These are phyloP conservation scores for Aegle marmelos DNA, from an alignment of 345 rosid genomes.

Conservation along the genomic window DNA sequence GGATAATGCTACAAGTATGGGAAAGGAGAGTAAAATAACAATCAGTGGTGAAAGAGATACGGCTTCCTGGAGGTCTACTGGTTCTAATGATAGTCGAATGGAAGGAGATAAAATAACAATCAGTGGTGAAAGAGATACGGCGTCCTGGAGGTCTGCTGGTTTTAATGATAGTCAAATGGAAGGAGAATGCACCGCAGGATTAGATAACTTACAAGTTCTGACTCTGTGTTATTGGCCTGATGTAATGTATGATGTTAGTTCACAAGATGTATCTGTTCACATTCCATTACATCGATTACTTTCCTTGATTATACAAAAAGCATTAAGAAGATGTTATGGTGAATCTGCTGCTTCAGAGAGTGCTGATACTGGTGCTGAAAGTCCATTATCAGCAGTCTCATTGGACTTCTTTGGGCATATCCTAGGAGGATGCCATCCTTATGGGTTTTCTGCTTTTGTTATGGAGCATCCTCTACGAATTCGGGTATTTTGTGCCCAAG, in stretches of 20 bases:
- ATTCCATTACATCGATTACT: constrained; percentile 80
- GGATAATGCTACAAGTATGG: constrained; percentile 36
- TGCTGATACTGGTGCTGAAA: constrained; percentile 24
- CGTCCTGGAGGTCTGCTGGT: constrained; percentile 29
- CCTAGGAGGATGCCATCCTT: constrained; percentile 62
- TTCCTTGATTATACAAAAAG: constrained; percentile 69
- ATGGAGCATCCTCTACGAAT: constrained; percentile 92
- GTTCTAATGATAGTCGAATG: constrained; percentile 32
- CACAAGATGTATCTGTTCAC: constrained; percentile 75
- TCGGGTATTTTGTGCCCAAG: constrained; percentile 89
- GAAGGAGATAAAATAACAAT: constrained; percentile 31
- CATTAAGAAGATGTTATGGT: constrained; percentile 60
- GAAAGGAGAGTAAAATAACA: constrained; percentile 28
- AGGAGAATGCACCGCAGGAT: constrained; percentile 31
- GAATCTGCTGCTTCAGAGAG: constrained; percentile 38
- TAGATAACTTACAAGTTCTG: constrained; percentile 36
- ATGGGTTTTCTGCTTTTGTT: constrained; percentile 74
- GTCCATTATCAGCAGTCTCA: constrained; percentile 25
- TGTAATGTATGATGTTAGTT: constrained; percentile 71
- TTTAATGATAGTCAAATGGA: constrained; percentile 34
- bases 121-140: constrained; percentile 28
- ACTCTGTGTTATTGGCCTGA: constrained; percentile 71
- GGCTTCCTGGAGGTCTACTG: constrained; percentile 26
- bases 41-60: constrained; percentile 27
- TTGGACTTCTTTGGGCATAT: constrained; percentile 65